Conservation (phyloP, 1,139 yeast species). For the Hansenula lynferdii region DNA sequence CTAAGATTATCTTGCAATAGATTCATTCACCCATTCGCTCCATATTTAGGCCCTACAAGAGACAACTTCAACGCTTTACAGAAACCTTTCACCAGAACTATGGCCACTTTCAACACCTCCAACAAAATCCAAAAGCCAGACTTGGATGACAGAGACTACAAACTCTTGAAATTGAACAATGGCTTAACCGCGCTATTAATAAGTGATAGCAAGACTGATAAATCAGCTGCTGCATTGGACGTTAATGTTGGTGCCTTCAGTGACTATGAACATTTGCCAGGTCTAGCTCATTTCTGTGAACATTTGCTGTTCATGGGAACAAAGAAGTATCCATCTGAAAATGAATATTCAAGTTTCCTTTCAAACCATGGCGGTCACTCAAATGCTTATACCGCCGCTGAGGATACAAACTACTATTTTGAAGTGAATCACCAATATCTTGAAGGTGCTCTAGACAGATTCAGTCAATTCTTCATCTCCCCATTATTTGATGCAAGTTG, state of each 20-base stretch:
- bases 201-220: slow-evolving; percentile 81
- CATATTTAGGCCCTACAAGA: no score
- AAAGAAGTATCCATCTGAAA: slow-evolving; percentile 83
- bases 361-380: slow-evolving; percentile 64
- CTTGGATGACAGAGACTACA: slow-evolving; percentile 71
- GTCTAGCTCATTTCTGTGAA: slow-evolving; percentile 96
- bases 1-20: neutral
- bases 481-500: slow-evolving; percentile 81
- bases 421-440: slow-evolving; percentile 73
- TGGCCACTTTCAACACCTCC: slow-evolving; percentile 18
- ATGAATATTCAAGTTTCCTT: slow-evolving; percentile 76
- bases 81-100: neutral
- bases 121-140: slow-evolving; percentile 48
- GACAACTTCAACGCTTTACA: no score
- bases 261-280: slow-evolving; percentile 71
- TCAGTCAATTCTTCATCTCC: slow-evolving; percentile 83
- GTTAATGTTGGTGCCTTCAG: slow-evolving; percentile 88
- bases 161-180: slow-evolving; percentile 62
- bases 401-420: slow-evolving; percentile 88
- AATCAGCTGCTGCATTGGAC: slow-evolving; percentile 89
- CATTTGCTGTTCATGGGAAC: slow-evolving; percentile 98
- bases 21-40: neutral
- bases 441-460: slow-evolving; percentile 86
- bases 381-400: slow-evolving; percentile 86
- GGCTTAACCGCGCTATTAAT: slow-evolving; percentile 71